A percentile compares a stretch with the other conserved stretches of the same genome.
Evolutionary conservation across 1,139 yeast genomes (phyloP).

Genomic region (Geotrichum cucujoidarum): DNA sequence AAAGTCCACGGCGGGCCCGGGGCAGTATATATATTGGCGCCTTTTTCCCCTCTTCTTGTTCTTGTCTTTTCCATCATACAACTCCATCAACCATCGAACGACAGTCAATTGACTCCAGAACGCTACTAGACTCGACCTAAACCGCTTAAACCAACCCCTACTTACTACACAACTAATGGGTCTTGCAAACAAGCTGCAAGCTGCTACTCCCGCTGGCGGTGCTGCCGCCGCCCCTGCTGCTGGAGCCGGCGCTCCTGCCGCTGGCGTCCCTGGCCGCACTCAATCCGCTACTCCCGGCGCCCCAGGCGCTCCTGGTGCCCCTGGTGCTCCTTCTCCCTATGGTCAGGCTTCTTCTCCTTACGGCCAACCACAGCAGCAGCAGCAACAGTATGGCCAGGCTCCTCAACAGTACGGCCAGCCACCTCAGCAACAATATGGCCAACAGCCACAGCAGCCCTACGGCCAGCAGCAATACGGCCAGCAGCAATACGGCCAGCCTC

Average conservation of each 20-base stretch:
- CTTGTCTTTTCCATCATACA: neutral
- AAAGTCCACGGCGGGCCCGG: no score
- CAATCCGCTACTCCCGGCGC: constrained; percentile 16
- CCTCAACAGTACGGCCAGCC: constrained; percentile 21
- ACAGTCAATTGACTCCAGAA: neutral
- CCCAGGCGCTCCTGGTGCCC: constrained; percentile 5
- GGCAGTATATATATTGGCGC: neutral
- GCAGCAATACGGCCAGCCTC: constrained; percentile 28
- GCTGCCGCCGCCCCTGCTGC: constrained; percentile 12
- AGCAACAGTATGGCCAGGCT: constrained; percentile 14
- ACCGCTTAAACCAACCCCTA: neutral
- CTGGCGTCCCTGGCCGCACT: constrained; percentile 11
- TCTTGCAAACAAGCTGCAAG: constrained; percentile 20
- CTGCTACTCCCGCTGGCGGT: constrained; percentile 17
- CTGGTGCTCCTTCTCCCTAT: constrained; percentile 14
- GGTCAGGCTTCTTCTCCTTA: constrained; percentile 5
- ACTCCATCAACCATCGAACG: neutral
- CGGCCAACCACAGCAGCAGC: constrained; percentile 7
- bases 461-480: constrained; percentile 14
- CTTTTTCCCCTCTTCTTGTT: neutral
- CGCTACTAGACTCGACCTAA: neutral
- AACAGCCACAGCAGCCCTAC: constrained; percentile 16
- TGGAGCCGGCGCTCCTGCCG: no score
- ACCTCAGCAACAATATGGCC: constrained; percentile 28
- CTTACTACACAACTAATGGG: constrained; percentile 12